These are phyloP conservation scores for Helichrysum umbraculigerum DNA, from an alignment of 129 eudicot species.

Conservation along the genomic window DNA sequence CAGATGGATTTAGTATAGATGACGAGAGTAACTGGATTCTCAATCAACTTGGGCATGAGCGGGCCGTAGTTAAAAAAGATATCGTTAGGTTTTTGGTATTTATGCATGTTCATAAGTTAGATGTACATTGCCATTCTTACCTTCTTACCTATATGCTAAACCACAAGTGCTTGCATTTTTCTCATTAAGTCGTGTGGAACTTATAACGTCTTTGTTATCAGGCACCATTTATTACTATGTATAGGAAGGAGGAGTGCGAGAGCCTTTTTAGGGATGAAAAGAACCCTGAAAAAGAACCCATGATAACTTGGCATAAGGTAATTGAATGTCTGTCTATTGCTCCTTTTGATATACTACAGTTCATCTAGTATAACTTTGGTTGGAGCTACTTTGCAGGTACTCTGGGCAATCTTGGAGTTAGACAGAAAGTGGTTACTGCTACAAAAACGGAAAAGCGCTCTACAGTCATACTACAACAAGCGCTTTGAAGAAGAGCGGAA, in stretches of 20 bases:
- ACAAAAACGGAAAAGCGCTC: slow-evolving; percentile 87
- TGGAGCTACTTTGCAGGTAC: slow-evolving; percentile 49
- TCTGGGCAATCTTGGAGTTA: slow-evolving; percentile 84
- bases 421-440: slow-evolving; percentile 90
- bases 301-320: slow-evolving; percentile 85
- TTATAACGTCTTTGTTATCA: slow-evolving; percentile 21
- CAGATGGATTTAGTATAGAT: slow-evolving; percentile 57
- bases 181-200: background rate
- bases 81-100: slow-evolving; percentile 69
- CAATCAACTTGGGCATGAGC: slow-evolving; percentile 55
- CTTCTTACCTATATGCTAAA: background rate
- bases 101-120: slow-evolving; percentile 77
- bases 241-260: slow-evolving; percentile 74
- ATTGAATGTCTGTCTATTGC: no score
- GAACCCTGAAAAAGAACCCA: slow-evolving; percentile 42
- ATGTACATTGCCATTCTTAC: slow-evolving; percentile 43
- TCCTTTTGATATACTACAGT: no score
- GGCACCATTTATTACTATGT: slow-evolving; percentile 90
- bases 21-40: slow-evolving; percentile 81
- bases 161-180: background rate
- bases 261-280: slow-evolving; percentile 52
- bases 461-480: slow-evolving; percentile 61
- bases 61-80: slow-evolving; percentile 44
- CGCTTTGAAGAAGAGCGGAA: slow-evolving; percentile 77
- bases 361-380: slow-evolving; percentile 12